Percentiles rank a stretch among this genome's conserved stretches.
These are phyloP conservation scores for Fusarium ramigenum DNA, from an alignment of 2,329 filamentous ascomycete species.

Conservation along the genomic window DNA sequence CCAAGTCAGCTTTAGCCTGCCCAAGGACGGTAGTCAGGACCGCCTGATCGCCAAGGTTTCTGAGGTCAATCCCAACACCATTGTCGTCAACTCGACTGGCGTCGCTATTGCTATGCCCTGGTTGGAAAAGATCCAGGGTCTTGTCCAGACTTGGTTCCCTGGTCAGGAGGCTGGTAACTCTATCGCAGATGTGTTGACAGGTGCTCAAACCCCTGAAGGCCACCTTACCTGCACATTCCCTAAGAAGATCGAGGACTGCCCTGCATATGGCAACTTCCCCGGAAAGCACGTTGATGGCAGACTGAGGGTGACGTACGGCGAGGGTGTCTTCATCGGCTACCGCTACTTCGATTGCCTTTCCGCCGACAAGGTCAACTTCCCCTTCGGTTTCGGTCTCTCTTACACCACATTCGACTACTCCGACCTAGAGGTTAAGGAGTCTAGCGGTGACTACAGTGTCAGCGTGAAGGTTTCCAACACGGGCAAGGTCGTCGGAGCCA, in stretches of 20 bases:
- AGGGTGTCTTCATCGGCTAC: conserved; percentile 76
- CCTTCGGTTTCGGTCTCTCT: conserved; percentile 67
- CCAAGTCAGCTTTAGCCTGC: conserved; percentile 76
- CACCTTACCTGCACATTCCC: conserved; percentile 73
- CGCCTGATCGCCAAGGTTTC: conserved; percentile 65
- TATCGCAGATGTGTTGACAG: conserved; percentile 73
- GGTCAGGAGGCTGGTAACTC: conserved; percentile 76
- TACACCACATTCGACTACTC: conserved; percentile 65
- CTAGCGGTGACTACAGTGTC: conserved; percentile 52
- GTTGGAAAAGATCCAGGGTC: conserved; percentile 64
- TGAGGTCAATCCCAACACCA: conserved; percentile 65
- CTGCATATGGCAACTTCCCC: conserved; percentile 69
- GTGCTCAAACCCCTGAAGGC: conserved; percentile 70
- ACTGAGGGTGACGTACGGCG: conserved; percentile 71
- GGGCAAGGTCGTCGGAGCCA: conserved; percentile 59
- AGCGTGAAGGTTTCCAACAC: conserved; percentile 67
- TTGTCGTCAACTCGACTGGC: conserved; percentile 72
- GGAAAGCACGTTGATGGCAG: conserved; percentile 57
- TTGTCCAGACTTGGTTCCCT: conserved; percentile 74
- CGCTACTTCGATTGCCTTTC: conserved; percentile 71
- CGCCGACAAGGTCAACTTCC: conserved; percentile 66
- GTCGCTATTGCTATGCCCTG: conserved; percentile 70
- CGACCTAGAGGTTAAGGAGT: conserved; percentile 56
- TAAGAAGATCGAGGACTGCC: conserved; percentile 67
- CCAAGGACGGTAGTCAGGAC: conserved; percentile 67